These are phyloP conservation scores for Gaeumannomyces sp. DNA, from an alignment of 2,329 filamentous ascomycete species.

Conservation along the genomic window DNA sequence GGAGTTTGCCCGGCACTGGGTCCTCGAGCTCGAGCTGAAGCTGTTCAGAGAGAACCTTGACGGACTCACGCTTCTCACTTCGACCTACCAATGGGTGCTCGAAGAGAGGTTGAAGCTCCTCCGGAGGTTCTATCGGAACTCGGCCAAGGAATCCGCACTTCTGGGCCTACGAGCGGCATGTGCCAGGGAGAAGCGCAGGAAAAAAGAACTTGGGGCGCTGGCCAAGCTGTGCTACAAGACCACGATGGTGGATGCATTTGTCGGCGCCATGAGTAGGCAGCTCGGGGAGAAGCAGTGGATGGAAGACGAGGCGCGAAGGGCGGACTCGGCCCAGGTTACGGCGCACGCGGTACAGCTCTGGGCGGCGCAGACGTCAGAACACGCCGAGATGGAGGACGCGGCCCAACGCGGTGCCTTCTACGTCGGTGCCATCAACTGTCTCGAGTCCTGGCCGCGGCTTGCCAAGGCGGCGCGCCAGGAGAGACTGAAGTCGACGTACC, in stretches of 20 bases:
- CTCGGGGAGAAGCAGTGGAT: neutral
- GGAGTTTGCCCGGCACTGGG: conserved; percentile 21
- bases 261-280: conserved; percentile 2
- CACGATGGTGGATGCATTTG: neutral
- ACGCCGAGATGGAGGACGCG: conserved; percentile 11
- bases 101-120: conserved; percentile 22
- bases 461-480: conserved; percentile 13
- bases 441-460: conserved; percentile 14
- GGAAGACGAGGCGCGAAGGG: neutral
- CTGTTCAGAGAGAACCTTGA: conserved; percentile 11
- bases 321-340: conserved; percentile 4
- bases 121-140: conserved; percentile 15
- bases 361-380: conserved; percentile 1
- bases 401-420: conserved; percentile 18
- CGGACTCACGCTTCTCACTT: neutral
- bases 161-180: neutral
- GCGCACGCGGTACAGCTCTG: conserved; percentile 9
- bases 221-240: neutral
- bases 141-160: conserved; percentile 6
- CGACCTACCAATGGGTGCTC: conserved; percentile 22
- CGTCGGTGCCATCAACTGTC: conserved; percentile 14
- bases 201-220: neutral
- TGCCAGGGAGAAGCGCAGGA: neutral
- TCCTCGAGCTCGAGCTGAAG: conserved; percentile 20
- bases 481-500: conserved; percentile 17